These are phyloP conservation scores for Penicillium cinerascens DNA, from an alignment of 495 filamentous ascomycete species.

Conservation along the genomic window DNA sequence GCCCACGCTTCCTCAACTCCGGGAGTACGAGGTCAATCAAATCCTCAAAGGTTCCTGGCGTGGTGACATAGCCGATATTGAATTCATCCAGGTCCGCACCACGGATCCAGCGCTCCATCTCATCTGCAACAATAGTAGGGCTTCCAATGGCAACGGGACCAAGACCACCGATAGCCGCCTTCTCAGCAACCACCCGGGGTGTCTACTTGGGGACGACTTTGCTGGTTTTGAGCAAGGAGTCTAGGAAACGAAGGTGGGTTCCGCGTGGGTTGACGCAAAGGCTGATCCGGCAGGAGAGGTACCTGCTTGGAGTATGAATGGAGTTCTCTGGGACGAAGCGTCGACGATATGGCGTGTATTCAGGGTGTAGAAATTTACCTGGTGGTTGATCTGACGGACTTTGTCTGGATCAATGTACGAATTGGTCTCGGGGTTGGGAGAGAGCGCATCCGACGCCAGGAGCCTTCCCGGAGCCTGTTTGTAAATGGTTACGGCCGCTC, in stretches of 20 bases:
- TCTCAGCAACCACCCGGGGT: slow-evolving; percentile 50
- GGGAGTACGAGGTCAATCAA: slow-evolving; percentile 59
- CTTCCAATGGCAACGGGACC: slow-evolving; percentile 53
- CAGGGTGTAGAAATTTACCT: slow-evolving; percentile 55
- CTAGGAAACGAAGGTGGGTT: slow-evolving; percentile 61
- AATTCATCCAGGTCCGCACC: slow-evolving; percentile 63
- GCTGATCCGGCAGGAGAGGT: slow-evolving; percentile 53
- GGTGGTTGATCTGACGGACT: slow-evolving; percentile 56
- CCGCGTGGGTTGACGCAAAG: slow-evolving; percentile 60
- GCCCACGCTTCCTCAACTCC: slow-evolving; percentile 52
- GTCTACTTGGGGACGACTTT: slow-evolving; percentile 52
- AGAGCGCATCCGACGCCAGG: slow-evolving; percentile 54
- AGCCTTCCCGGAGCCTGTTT: slow-evolving; percentile 56
- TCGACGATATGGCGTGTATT: slow-evolving; percentile 52
- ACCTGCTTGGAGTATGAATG: slow-evolving; percentile 63
- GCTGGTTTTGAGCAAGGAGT: slow-evolving; percentile 48
- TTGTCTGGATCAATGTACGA: slow-evolving; percentile 52
- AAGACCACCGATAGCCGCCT: slow-evolving; percentile 55
- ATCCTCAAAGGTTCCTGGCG: slow-evolving; percentile 60
- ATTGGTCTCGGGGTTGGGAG: slow-evolving; percentile 45
- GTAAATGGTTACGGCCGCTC: background rate
- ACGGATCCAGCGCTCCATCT: slow-evolving; percentile 55
- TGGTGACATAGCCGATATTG: slow-evolving; percentile 52
- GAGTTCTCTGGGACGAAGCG: slow-evolving; percentile 60
- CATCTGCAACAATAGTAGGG: slow-evolving; percentile 53